These are phyloP conservation scores for Fusarium pseudocircinatum DNA, from an alignment of 2,329 filamentous ascomycete genomes.

Conservation along the genomic window DNA sequence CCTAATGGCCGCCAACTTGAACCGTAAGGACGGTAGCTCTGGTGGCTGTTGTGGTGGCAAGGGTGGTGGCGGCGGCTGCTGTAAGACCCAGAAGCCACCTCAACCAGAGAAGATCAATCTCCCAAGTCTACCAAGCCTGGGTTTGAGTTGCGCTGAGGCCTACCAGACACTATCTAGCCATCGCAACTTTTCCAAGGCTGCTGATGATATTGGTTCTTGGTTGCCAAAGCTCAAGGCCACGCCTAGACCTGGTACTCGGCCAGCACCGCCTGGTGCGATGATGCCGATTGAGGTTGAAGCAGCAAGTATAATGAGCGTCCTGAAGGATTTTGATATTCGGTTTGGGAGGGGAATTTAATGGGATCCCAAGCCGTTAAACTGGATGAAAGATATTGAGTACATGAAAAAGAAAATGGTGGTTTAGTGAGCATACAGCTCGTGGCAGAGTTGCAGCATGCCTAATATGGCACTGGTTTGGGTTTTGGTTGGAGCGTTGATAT, in stretches of 20 bases:
- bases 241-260: conserved; percentile 48
- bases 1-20: conserved; percentile 75
- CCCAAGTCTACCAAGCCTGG: conserved; percentile 58
- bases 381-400: conserved; percentile 16
- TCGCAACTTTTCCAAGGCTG: conserved; percentile 77
- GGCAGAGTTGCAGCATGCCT: conserved; percentile 26
- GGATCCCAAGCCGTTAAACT: conserved; percentile 27
- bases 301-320: conserved; percentile 85
- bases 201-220: conserved; percentile 79
- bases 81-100: conserved; percentile 55
- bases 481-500: conserved; percentile 44
- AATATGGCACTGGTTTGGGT: conserved; percentile 35
- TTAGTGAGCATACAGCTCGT: conserved; percentile 16
- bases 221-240: conserved; percentile 76
- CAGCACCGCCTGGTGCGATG: conserved; percentile 50
- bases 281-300: conserved; percentile 81
- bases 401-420: conserved; percentile 11
- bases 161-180: conserved; percentile 83
- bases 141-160: conserved; percentile 78
- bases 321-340: conserved; percentile 81
- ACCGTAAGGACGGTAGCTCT: conserved; percentile 51
- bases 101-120: conserved; percentile 49
- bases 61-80: conserved; percentile 69
- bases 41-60: conserved; percentile 73
- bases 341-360: conserved; percentile 63